Evolutionary conservation across 2,329 filamentous ascomycete species (phyloP), one percentile per base, ranked within the genome.

Genomic region (Claviceps arundinis): DNA sequence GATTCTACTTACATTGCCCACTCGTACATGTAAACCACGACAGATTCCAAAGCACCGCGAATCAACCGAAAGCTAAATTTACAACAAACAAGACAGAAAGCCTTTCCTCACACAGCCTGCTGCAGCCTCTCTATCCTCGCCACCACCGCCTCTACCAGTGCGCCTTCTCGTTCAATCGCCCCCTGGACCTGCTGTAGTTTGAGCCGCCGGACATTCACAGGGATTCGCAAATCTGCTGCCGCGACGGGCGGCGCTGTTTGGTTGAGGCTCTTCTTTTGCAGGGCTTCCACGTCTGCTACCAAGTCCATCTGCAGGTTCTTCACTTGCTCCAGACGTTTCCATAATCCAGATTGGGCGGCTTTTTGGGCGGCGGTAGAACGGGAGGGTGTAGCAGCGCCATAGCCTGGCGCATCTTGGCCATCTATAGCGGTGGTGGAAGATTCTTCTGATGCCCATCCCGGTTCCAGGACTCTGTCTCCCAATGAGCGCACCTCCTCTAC

Each of bases 81-180:
- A 34, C 30, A 34, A 34, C 30, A 34, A 34, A 34, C 30, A 34
- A 8, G 22, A 42, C 5, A 34, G 8, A 42, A 42, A 13, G 19
- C 4, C 22, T n/a, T 6, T 2, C 22, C 14, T 47, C n/a, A 68
- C 59, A 63, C 51, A 40, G 55, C 56, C n/a, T 64, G 56, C 56
- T 72, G 68, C 51, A 87, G 67, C 55, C 73, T 76, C 63, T 83
- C 78, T 56, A 88, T 66, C 52, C 83, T 73, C 52, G 73, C 73
- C 57, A 76, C 81, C 22, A 85, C 76, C 22, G 80, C 83, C 58
- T 87, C 82, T 6, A 87, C 79, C 59, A 87, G 65, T 5, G 81
- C 81, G 47, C 78, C 78, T 67, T 88, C 83, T 30, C 84, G 71
- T 53, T 84, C 80, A 57, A 88, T 67, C 54, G 86, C 65, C 30